These are phyloP conservation scores for Dioszegia crocea DNA, from an alignment of 768 basidiomycete genomes.

Conservation along the genomic window DNA sequence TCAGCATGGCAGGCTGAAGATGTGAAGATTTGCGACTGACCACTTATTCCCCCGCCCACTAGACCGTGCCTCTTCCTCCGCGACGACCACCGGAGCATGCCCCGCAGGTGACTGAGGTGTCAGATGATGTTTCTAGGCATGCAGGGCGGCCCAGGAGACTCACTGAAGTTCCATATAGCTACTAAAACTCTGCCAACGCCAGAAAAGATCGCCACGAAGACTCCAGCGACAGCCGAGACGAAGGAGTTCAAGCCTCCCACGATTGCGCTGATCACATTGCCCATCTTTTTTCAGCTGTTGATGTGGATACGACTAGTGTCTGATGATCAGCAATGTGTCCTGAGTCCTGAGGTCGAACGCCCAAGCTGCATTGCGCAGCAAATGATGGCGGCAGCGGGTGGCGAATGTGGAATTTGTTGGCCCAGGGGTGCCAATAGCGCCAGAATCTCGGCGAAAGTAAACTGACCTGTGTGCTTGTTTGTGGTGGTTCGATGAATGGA, in stretches of 20 bases:
- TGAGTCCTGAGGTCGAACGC: too few species aligned
- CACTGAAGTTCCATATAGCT: constrained; percentile 37
- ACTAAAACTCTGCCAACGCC: constrained; percentile 36
- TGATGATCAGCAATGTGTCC: too few species aligned
- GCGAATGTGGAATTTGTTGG: too few species aligned
- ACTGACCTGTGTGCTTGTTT: too few species aligned
- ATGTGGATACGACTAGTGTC: too few species aligned
- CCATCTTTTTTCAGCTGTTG: neutral
- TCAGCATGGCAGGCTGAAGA: constrained; percentile 8
- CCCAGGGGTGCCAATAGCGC: too few species aligned
- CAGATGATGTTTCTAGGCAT: too few species aligned
- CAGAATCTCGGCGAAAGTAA: too few species aligned
- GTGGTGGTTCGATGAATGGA: too few species aligned
- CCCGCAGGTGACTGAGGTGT: constrained; percentile 29
- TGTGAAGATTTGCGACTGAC: neutral
- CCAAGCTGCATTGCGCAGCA: too few species aligned
- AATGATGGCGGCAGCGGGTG: too few species aligned
- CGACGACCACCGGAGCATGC: constrained; percentile 27
- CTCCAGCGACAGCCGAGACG: constrained; percentile 26
- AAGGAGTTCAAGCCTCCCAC: constrained; percentile 19
- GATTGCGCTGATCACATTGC: constrained; percentile 38
- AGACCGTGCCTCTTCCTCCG: constrained; percentile 36
- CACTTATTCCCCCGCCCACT: constrained; percentile 31
- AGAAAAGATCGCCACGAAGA: constrained; percentile 37
- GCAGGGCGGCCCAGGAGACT: too few species aligned